Evolutionary conservation across 2,329 filamentous ascomycete species (phyloP), one percentile per base, ranked within the genome.

Genomic region (Calonectria multiphialidica): DNA sequence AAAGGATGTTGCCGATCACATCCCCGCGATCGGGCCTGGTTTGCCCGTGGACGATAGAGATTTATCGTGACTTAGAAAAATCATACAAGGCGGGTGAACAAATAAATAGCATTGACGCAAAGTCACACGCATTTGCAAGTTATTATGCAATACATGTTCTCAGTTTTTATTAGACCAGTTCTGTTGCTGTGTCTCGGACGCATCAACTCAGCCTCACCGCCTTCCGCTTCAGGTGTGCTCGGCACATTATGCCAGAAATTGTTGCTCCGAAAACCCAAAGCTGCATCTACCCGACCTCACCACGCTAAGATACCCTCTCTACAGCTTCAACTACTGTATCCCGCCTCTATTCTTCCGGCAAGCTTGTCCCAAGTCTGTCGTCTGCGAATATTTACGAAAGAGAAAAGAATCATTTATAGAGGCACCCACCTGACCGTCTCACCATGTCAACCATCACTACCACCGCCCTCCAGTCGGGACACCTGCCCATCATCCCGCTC

Each of bases 401-500:
- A 30, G 9, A n/a, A 21, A 18, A 28, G 7, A 8, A 28, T 61
- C 53, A 21, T 28, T 63, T 9, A 18, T 16, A 68, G 16, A 45
- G 25, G 10, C 23, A 30, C 37, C 45, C 47, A 23, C 30, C 55
- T 8, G 21, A 28, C 37, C 13, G 16, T 47, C 50, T 23, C 55
- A 74, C 70, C 59, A 98, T 98, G 95, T 96, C 95, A 70, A 97
- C 95, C 23, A 93, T 97, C 80, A 94, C 95, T n/a, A 86, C 90
- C 45, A 90, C 90, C 47, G 91, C 93, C 75, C 90, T 95, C 62
- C 93, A 96, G 84, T 96, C 94, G 84, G 93, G 92, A 68, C 90
- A 93, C 75, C 92, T 93, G 84, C 95, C 96, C 28, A 92, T 93
- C 74, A 90, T 95, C 66, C 95, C 96, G 30, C 92, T 94, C 74